Percentiles rank a stretch among this genome's conserved stretches.
Conservation (phyloP, 2,329 filamentous ascomycete species). For the Paraphoma sp. region DNA sequence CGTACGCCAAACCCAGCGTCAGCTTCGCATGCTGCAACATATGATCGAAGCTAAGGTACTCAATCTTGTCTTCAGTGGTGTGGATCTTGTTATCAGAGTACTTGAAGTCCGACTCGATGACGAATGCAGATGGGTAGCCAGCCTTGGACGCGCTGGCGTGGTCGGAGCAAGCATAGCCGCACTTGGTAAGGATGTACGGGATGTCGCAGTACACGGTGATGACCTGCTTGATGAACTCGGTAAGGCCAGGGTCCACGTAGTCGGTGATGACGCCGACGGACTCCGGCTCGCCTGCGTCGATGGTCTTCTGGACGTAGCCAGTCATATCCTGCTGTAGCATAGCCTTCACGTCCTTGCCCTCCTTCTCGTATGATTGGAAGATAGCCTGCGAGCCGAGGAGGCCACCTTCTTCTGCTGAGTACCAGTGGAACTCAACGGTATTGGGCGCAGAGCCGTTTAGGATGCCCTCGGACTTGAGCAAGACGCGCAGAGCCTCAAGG, state of each 20-base stretch:
- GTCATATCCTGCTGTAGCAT: constrained; percentile 98
- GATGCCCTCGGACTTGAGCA: constrained; percentile 76
- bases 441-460: constrained; percentile 75
- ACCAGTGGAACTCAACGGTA: constrained; percentile 97
- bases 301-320: constrained; percentile 81
- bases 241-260: constrained; percentile 82
- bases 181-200: constrained; percentile 85
- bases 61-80: constrained; percentile 71
- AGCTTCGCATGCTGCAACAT: constrained; percentile 90
- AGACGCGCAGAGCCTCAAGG: constrained; percentile 83
- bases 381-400: constrained; percentile 88
- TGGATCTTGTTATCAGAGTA: constrained; percentile 72
- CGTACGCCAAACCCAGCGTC: constrained; percentile 82
- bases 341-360: constrained; percentile 79
- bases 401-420: constrained; percentile 88
- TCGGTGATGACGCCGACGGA: constrained; percentile 92
- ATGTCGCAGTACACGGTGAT: constrained; percentile 89
- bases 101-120: constrained; percentile 76
- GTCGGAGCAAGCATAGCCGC: constrained; percentile 83
- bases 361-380: constrained; percentile 79
- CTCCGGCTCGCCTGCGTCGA: constrained; percentile 82
- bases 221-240: constrained; percentile 87
- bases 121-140: constrained; percentile 76
- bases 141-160: constrained; percentile 77
- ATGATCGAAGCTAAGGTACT: constrained; percentile 81